Conservation (phyloP, 1,284 basidiomycete species). For the Cutaneotrichosporon cyanovorans region DNA sequence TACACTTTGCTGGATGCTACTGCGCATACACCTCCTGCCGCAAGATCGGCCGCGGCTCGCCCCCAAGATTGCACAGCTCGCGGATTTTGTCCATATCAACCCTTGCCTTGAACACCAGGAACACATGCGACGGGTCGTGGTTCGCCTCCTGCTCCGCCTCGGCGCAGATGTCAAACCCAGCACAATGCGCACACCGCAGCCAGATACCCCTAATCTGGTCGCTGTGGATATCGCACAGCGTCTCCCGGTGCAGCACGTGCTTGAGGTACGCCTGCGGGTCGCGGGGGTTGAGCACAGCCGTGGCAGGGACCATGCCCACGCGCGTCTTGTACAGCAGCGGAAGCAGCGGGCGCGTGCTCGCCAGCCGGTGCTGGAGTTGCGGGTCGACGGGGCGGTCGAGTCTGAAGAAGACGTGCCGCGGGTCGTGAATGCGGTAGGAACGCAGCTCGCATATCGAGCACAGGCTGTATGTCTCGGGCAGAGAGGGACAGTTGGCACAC, state of each 20-base stretch:
- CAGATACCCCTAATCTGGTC: constrained; percentile 65
- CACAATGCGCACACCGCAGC: constrained; percentile 81
- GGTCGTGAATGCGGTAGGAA: constrained; percentile 70
- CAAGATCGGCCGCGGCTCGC: constrained; percentile 33
- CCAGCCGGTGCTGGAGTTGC: too few relatives aligned
- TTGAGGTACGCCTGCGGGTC: constrained; percentile 62
- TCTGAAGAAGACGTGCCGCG: constrained; percentile 78
- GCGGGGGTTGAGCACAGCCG: constrained; percentile 53
- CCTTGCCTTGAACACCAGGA: constrained; percentile 73
- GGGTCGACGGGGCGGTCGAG: constrained; percentile 66
- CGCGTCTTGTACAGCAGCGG: constrained; percentile 61
- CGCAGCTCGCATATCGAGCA: constrained; percentile 68
- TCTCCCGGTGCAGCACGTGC: constrained; percentile 55
- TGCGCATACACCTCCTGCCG: constrained; percentile 31
- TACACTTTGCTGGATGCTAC: too few relatives aligned
- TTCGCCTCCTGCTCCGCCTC: constrained; percentile 68
- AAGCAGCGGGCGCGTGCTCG: constrained; percentile 55
- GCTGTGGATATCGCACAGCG: constrained; percentile 43
- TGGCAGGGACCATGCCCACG: constrained; percentile 53
- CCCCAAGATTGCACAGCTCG: constrained; percentile 31
- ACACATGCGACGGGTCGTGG: constrained; percentile 71
- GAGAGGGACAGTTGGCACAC: constrained; percentile 45
- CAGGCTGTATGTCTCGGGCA: constrained; percentile 47
- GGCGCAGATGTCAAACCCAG: constrained; percentile 62
- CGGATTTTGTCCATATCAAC: constrained; percentile 49